These are phyloP conservation scores for Boletus pseudopeckii DNA, from an alignment of 768 basidiomycete genomes.

Conservation along the genomic window DNA sequence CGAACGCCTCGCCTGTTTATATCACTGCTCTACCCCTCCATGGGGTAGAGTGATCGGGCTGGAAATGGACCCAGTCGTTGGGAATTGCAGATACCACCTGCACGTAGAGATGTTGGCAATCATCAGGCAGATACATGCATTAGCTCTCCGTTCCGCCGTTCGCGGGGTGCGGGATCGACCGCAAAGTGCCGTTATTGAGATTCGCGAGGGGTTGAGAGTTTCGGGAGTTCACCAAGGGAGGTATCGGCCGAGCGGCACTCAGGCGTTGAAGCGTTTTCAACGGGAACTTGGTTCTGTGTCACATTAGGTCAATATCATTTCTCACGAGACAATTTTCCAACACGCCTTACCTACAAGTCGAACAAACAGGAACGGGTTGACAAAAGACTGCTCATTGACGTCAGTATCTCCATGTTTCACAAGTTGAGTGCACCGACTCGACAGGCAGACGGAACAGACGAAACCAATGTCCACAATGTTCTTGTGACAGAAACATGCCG, in stretches of 20 bases:
- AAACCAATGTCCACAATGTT: constrained; percentile 95
- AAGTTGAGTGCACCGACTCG: constrained; percentile 56
- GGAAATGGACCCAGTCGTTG: background rate
- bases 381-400: constrained; percentile 69
- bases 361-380: constrained; percentile 88
- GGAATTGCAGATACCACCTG: background rate
- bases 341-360: constrained; percentile 79
- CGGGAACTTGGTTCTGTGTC: constrained; percentile 84
- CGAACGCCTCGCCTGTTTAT: constrained; percentile 43
- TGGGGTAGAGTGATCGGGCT: constrained; percentile 2
- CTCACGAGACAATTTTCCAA: background rate
- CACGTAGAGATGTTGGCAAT: background rate
- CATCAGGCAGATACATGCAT: background rate
- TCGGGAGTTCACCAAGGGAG: constrained; percentile 28
- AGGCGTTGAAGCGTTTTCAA: constrained; percentile 86
- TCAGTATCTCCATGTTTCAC: constrained; percentile 7
- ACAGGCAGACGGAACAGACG: constrained; percentile 97
- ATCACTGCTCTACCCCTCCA: constrained; percentile 52
- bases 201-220: constrained; percentile 33
- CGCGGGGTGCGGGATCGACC: constrained; percentile 14
- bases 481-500: constrained; percentile 99
- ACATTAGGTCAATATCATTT: background rate
- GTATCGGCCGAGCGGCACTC: constrained; percentile 53
- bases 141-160: constrained; percentile 21
- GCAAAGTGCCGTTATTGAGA: constrained; percentile 31